Percentiles rank a stretch among this genome's conserved stretches.
phyloP scores from a whole-genome alignment of 2,329 filamentous ascomycete species.

The Aspergillus terreus region DNA sequence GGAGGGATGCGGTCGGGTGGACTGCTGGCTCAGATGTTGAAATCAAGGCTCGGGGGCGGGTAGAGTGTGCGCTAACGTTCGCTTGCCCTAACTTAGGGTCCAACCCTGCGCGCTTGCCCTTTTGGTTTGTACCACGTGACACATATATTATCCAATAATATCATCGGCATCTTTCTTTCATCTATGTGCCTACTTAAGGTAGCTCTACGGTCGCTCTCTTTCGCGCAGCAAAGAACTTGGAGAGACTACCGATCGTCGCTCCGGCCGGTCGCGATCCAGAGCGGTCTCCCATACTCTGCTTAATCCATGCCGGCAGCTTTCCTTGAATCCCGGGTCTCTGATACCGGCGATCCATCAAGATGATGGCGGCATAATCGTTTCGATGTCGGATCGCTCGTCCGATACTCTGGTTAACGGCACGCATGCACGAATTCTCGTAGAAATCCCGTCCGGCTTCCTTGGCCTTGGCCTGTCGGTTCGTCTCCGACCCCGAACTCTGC shows the following conservation, averaged over 20 bases:
- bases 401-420: constrained; percentile 94
- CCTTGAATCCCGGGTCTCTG: constrained; percentile 65
- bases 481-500: constrained; percentile 24
- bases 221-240: constrained; percentile 28
- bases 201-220: background rate
- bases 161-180: background rate
- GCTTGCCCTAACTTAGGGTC: constrained; percentile 34
- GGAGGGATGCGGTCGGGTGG: constrained; percentile 28
- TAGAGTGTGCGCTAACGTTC: constrained; percentile 39
- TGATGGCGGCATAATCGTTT: constrained; percentile 84
- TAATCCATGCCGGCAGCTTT: constrained; percentile 90
- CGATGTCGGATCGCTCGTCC: constrained; percentile 86
- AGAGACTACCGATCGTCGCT: constrained; percentile 25
- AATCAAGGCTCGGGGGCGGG: constrained; percentile 30
- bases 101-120: constrained; percentile 22
- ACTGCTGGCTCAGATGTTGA: constrained; percentile 32
- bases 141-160: constrained; percentile 8
- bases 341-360: constrained; percentile 80
- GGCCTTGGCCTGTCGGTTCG: constrained; percentile 31
- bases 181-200: background rate
- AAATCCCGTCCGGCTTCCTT: constrained; percentile 65
- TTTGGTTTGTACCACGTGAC: background rate
- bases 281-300: constrained; percentile 54
- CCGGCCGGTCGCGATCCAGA: constrained; percentile 21
- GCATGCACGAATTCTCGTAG: constrained; percentile 94